Base-by-base conservation (phyloP, 140 eudicot genomes). In the Erigeron philadelphicus region DNA sequence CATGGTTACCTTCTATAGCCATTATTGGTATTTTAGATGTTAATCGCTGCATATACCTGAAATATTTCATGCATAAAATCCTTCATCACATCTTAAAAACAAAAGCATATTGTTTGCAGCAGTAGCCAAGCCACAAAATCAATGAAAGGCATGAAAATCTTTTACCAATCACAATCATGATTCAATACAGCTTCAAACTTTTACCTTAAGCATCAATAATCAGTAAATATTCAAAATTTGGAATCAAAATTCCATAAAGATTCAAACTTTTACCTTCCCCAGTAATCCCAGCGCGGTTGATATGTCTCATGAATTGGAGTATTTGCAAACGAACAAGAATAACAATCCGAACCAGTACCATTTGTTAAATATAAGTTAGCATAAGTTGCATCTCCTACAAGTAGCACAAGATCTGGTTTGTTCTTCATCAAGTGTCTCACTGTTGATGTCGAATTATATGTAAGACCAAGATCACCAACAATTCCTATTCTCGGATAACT, bases 251-350 rank as follows among this genome's bases (percentile, higher is more conserved):
- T 58, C 12, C 13, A 15, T 66, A 8, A 68, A 68, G 67, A 61
- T 61, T 52, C 13, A 31, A 59, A 57, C 38, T 58, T 42, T 77
- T 54, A 92, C 98, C 98, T 89, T 86, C 98, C 98, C 98, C 98
- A 93, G 60, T 81, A 93, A 81, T 93, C 98, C 98, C 98, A 93
- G 45, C 98, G 93, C 3, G 96, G 98, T 55, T 93, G 98, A 81
- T 93, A 89, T 2, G 98, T 93, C 74, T 93, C 98, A 16, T 93
- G 96, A 44, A 93, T 89, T 25, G 98, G 96, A 76, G 95, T 86
- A 40, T 88, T 72, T 7, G 90, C 46, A 71, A 93, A 93, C 2
- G 98, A 82, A 85, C 98, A 93, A 5, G 96, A 89, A 67, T 93
- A 93, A 75, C 98, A 93, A 78, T 89, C 98, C 3, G 98, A 78